Conservation (phyloP, 1,284 basidiomycete species). For the Entoloma clypeatum region DNA sequence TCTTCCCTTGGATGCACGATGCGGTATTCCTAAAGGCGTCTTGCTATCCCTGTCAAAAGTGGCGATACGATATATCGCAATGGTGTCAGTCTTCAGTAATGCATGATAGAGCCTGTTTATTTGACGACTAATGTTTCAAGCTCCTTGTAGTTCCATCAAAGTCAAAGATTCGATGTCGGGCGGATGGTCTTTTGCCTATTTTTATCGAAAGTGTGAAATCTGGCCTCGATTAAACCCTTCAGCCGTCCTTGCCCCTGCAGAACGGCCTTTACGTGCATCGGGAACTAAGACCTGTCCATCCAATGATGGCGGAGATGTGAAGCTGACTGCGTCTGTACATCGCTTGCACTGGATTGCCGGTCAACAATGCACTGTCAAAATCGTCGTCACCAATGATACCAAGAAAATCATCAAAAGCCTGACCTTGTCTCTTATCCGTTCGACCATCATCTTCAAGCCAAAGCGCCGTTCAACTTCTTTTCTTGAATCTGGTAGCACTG, state of each 20-base stretch:
- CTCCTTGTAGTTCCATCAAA: conserved; percentile 61
- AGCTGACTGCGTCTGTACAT: conserved; percentile 69
- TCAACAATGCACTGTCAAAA: conserved; percentile 72
- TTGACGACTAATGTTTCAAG: background rate
- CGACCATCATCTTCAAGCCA: conserved; percentile 67
- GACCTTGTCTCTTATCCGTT: conserved; percentile 67
- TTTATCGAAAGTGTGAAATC: conserved; percentile 83
- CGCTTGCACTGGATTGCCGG: conserved; percentile 85
- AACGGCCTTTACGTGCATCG: conserved; percentile 59
- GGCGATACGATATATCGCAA: conserved; percentile 80
- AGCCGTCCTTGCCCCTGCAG: conserved; percentile 58
- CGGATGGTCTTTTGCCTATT: conserved; percentile 83
- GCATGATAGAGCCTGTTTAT: conserved; percentile 10
- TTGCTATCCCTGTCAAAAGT: conserved; percentile 55
- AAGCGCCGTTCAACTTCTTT: conserved; percentile 38
- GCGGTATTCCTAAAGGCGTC: conserved; percentile 66
- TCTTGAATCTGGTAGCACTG: conserved; percentile 26
- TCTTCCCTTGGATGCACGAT: conserved; percentile 62
- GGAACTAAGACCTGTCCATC: conserved; percentile 59
- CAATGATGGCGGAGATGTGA: conserved; percentile 71
- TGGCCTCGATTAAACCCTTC: conserved; percentile 79
- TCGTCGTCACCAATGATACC: conserved; percentile 72
- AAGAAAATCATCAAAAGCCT: conserved; percentile 71
- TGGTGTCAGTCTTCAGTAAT: conserved; percentile 52
- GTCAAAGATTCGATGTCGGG: conserved; percentile 65